Evolutionary conservation across 2,329 filamentous ascomycete genomes (phyloP), one percentile per base, ranked within the genome.

Genomic region (Cercospora sojina): DNA sequence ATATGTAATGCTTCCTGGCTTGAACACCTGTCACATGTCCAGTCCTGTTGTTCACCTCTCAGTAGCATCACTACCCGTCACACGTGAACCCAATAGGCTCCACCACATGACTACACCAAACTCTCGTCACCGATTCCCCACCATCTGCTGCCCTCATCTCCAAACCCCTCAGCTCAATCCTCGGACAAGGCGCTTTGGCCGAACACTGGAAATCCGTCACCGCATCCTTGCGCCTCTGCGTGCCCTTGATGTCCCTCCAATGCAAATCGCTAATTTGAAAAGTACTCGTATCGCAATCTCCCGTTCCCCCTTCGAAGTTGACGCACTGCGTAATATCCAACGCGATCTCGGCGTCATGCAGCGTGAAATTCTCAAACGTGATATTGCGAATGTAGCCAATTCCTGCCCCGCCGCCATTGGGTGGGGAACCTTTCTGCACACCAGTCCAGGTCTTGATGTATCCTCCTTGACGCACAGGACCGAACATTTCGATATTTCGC

Each of bases 381-480:
- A 82, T 73, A 59, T 80, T 78, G 5, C 73, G 71, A 2, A 77
- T 76, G 59, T 76, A 80, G 9, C 85, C 85, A 0, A 83, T 71
- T 3, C 86, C 86, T 16, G 84, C 86, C 10, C 85, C 85, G 2
- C 85, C 86, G 13, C 60, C 60, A 3, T 63, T 63, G 1, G 85
- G 85, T 1, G 84, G 84, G 56, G 81, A 83, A 18, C 84, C 71
- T 8, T 67, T 69, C 18, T 68, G 79, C 9, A 82, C 75, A 18
- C 83, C 84, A 4, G 63, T 61, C 85, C 86, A 88, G 0, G 85
- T 87, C 76, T 88, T 88, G 69, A 88, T 67, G 35, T 71, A 71
- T 2, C 62, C 67, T 2, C 56, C 66, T 59, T 66, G 63, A 20
- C 41, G 56, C 23, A 59, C 65, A 3, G 69, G 55, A 10, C 59